Evolutionary conservation across 192 early-diverging fungal genomes (phyloP).

Genomic region (Rhizophagus sp.): DNA sequence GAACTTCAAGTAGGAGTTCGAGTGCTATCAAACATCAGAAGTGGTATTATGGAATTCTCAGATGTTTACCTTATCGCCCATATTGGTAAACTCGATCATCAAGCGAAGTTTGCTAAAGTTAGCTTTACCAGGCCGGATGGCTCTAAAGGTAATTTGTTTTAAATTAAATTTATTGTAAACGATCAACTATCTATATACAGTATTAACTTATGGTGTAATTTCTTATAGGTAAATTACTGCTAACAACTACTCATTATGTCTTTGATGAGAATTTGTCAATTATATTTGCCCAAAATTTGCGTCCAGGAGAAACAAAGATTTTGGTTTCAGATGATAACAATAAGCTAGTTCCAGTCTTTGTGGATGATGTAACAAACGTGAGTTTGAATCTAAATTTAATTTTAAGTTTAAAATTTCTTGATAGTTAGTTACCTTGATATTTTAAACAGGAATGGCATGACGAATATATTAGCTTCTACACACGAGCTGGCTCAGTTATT

Average conservation of each 20-base stretch:
- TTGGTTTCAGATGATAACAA: background rate
- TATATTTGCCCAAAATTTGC: background rate
- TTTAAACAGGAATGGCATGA: background rate
- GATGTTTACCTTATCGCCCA: background rate
- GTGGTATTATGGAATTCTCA: background rate
- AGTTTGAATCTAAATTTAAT: too few species aligned
- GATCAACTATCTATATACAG: too few species aligned
- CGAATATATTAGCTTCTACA: background rate
- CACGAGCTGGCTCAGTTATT: background rate
- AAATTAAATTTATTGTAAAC: background rate
- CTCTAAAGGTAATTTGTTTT: background rate
- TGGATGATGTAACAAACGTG: background rate
- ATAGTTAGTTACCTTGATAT: too few species aligned
- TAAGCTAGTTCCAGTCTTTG: background rate
- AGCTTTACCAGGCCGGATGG: background rate
- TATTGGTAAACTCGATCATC: background rate
- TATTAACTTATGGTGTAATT: background rate
- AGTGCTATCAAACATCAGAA: background rate
- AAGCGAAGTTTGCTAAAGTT: background rate
- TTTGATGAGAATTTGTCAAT: background rate
- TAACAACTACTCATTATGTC: background rate
- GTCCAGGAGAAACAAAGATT: background rate
- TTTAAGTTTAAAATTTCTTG: too few species aligned
- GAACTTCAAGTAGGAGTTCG: background rate
- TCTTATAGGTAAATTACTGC: background rate